Conservation (phyloP, 2,329 filamentous ascomycete genomes). For the Microdochium paspali region DNA sequence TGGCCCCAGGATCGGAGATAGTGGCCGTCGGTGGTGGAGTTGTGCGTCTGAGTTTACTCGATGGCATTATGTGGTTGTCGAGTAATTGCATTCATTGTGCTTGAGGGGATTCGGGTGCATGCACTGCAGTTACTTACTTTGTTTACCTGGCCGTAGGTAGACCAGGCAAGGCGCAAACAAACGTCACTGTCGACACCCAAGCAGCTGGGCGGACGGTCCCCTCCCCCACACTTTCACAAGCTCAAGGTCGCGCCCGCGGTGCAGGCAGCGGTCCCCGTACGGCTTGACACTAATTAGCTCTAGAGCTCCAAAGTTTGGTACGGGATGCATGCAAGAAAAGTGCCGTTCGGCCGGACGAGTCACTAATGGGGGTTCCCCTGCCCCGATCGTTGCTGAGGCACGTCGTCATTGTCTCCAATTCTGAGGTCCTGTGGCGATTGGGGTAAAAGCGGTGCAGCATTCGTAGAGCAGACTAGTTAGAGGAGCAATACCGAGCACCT, state of each 20-base stretch:
- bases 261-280: conserved; percentile 1
- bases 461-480: too few species aligned
- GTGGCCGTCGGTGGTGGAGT: background rate
- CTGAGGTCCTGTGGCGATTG: background rate
- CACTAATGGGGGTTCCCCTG: background rate
- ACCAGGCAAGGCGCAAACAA: background rate
- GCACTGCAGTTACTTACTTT: too few species aligned
- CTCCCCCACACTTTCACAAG: conserved; percentile 23
- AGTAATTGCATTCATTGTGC: background rate
- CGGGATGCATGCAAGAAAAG: too few species aligned
- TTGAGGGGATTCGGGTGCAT: too few species aligned
- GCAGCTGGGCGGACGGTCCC: conserved; percentile 1
- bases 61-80: background rate
- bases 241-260: conserved; percentile 7
- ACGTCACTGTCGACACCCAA: conserved; percentile 1
- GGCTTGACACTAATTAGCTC: too few species aligned
- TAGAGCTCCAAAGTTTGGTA: too few species aligned
- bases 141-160: background rate
- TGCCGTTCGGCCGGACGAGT: background rate
- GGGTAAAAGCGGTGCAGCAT: background rate
- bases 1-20: too few species aligned
- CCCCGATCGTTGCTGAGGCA: background rate
- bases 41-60: background rate
- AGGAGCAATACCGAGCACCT: too few species aligned
- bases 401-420: background rate